Base-by-base conservation (phyloP, 2,329 filamentous ascomycete species). In the Fusarium ramigenum region DNA sequence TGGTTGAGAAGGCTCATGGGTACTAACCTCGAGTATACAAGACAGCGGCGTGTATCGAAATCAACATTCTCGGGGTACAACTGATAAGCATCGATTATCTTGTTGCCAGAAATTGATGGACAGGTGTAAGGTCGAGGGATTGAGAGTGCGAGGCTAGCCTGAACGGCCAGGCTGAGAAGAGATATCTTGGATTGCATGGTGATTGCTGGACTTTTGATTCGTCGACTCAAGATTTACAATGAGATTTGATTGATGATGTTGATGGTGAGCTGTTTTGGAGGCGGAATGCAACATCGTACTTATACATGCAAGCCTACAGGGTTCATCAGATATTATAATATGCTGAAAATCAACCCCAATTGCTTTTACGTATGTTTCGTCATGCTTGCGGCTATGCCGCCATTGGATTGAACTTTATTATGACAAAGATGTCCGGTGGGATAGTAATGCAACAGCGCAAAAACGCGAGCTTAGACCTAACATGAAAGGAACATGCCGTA, bases 31-130 rank as follows among this genome's bases (percentile, higher is more conserved):
- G 65, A 42, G 23, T 69, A 69, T 0, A 66, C 9, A 28, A 66
- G 16, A n/a, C 66, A 69, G 9, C 56, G 63, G 4, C 66, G 64
- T 7, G 64, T 66, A n/a, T 69, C 66, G 47, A 69, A 69, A 10
- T 46, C 54, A 7, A 36, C 63, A 15, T 69, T 69, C 7, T 69
- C 66, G 0, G 66, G 66, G 6, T 69, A 69, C 8, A 69, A 16
- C 5, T 69, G 66, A 14, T 46, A 62, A 9, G 32, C 60, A 19
- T 62, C 25, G 1, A 62, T 62, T 2, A 52, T 46, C 30, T 62
- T 62, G 21, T 58, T 62, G 5, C 60, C 40, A 32, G 60, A 62
- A 30, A 62, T 36, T 1, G 60, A 43, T 28, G 60, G 32, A 36
- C 60, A 62, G 11, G 32, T 58, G 9, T 19, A 42, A 11, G 59